Base-by-base conservation (phyloP, 768 basidiomycete species). In the Lactarius indigo region DNA sequence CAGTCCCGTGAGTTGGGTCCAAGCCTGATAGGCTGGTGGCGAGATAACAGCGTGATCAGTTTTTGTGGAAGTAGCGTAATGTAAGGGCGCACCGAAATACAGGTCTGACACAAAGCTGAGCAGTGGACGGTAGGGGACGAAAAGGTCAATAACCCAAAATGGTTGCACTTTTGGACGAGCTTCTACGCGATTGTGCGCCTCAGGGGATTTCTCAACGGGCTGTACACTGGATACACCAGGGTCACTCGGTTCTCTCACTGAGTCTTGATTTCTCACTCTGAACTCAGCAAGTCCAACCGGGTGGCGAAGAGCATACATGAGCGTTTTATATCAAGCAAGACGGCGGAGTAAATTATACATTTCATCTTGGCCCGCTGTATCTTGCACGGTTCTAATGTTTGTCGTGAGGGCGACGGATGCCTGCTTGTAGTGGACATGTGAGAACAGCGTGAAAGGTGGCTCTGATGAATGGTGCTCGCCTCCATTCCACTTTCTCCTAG, bases 1-100 rank as follows among this genome's bases (percentile, higher is more conserved):
- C 23, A 94, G 84, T 3, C 86, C 83, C 1, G 94, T 95, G 74
- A 91, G 86, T 57, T 91, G 82, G 1, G 92, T 90, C 90, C 91
- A 93, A 75, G 89, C 92, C 20, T 90, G 79, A 73, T 87, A 92
- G 5, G 89, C 91, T 92, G 64, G 13, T 59, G 61, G 30, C 35
- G 2, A 17, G 66, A 63, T 55, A 18, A 33, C 57, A 57, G 31
- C 35, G 59, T 30, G 57, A 57, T 44, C 13, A 67, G 41, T 6
- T 47, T 18, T 52, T 35, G 33, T 33, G 15, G 57, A 47, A 57
- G 73, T 18, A 23, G 13, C 17, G 54, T 20, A 42, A 61, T 33
- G 26, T 33, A 17, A 44, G 26, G n/a, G 73, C 86, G 66, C 73
- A 92, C 91, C 84, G 13, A 90, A 77, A 71, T 91, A 85, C 61